phyloP scores from a whole-genome alignment of 495 filamentous ascomycete species.

The Stereocaulon alpinum region DNA sequence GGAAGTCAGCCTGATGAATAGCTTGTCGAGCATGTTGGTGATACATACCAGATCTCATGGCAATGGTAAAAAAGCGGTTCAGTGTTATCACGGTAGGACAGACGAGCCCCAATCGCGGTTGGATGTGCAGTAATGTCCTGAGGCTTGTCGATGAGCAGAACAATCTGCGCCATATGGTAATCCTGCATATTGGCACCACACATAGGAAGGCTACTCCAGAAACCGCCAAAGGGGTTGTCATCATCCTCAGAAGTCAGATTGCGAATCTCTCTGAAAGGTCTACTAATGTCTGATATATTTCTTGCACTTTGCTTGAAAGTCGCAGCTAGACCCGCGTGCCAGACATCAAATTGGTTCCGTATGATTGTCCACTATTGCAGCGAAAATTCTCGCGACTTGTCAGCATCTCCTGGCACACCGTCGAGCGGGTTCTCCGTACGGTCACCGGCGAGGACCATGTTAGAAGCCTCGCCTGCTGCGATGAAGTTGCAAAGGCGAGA shows the following conservation, averaged over 20 bases:
- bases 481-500: constrained; percentile 54
- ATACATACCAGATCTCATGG: constrained; percentile 37
- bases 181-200: constrained; percentile 54
- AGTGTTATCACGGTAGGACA: constrained; percentile 45
- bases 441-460: constrained; percentile 21
- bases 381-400: constrained; percentile 41
- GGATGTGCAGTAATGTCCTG: constrained; percentile 43
- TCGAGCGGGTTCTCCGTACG: background rate
- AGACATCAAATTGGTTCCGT: constrained; percentile 45
- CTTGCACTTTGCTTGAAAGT: constrained; percentile 47
- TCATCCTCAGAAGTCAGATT: constrained; percentile 22
- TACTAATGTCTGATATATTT: constrained; percentile 5
- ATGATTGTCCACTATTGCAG: constrained; percentile 48
- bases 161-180: constrained; percentile 55
- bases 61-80: constrained; percentile 46
- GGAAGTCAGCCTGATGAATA: background rate
- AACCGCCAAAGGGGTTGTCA: constrained; percentile 41
- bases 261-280: constrained; percentile 11
- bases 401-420: constrained; percentile 31
- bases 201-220: constrained; percentile 54
- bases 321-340: constrained; percentile 47
- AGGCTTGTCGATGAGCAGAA: constrained; percentile 53
- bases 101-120: constrained; percentile 39
- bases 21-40: background rate
- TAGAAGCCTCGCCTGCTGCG: constrained; percentile 41